Percentiles rank a stretch among this genome's conserved stretches.
These are phyloP conservation scores for Hordeum pubiflorum DNA, from an alignment of 202 grass and related monocot genomes.

Conservation along the genomic window DNA sequence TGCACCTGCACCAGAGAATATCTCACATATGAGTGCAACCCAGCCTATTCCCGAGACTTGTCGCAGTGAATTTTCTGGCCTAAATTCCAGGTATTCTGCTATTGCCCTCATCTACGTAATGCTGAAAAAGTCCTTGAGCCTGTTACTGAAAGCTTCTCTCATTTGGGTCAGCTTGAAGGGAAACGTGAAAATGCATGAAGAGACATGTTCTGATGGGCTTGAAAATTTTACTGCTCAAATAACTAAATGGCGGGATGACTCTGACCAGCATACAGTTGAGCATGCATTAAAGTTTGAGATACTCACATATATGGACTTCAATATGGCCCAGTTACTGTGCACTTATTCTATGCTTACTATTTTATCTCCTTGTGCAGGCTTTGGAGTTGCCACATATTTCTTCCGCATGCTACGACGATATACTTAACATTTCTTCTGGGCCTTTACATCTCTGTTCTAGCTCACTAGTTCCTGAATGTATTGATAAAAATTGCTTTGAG, in stretches of 20 bases:
- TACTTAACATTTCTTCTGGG: conserved; percentile 81
- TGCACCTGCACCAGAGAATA: conserved; percentile 15
- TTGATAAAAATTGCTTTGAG: conserved; percentile 71
- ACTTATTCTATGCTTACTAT: conserved; percentile 2
- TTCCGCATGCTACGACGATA: conserved; percentile 42
- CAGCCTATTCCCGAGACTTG: conserved; percentile 41
- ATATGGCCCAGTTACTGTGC: not conserved
- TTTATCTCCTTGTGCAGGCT: conserved; percentile 42
- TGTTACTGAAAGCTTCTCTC: conserved; percentile 23
- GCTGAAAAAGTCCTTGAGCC: conserved; percentile 23
- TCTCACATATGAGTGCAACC: conserved; percentile 33
- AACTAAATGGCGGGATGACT: conserved; percentile 57
- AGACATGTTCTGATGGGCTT: conserved; percentile 26
- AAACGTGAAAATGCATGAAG: conserved; percentile 32
- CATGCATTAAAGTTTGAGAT: conserved; percentile 29
- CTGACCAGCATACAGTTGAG: conserved; percentile 61
- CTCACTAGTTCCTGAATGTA: conserved; percentile 67
- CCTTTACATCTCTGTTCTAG: conserved; percentile 62
- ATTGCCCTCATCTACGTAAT: conserved; percentile 16
- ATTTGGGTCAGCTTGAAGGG: conserved; percentile 23
- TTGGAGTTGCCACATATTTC: conserved; percentile 28
- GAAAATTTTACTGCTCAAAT: conserved; percentile 51
- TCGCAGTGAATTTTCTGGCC: conserved; percentile 32
- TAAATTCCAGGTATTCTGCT: conserved; percentile 52
- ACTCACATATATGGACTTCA: not conserved